phyloP scores from a whole-genome alignment of 2,329 filamentous ascomycete species.

The Penicillium nordicum region DNA sequence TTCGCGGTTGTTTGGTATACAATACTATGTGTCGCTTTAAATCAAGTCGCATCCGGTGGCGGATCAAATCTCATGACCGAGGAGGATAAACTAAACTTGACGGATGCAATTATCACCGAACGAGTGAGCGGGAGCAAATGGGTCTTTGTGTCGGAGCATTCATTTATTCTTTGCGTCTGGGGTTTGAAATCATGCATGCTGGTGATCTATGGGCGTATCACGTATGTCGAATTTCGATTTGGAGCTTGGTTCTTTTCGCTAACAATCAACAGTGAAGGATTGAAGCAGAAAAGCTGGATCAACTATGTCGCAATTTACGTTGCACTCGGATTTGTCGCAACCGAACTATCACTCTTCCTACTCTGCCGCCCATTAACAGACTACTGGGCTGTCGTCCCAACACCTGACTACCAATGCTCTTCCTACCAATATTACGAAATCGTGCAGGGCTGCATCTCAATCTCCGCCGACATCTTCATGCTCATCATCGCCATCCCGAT shows the following conservation, averaged over 20 bases:
- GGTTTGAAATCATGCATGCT: constrained; percentile 53
- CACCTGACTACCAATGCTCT: constrained; percentile 41
- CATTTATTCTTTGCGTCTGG: constrained; percentile 57
- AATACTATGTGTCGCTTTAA: constrained; percentile 53
- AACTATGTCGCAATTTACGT: constrained; percentile 44
- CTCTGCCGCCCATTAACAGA: constrained; percentile 50
- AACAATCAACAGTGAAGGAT: constrained; percentile 27
- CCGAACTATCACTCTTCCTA: constrained; percentile 51
- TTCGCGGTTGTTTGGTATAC: constrained; percentile 56
- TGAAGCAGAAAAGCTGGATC: constrained; percentile 36
- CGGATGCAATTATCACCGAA: constrained; percentile 43
- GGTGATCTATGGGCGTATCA: constrained; percentile 52
- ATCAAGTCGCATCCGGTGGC: constrained; percentile 52
- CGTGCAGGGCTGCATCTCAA: constrained; percentile 45
- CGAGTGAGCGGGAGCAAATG: constrained; percentile 57
- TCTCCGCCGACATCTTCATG: constrained; percentile 45
- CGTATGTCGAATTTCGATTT: constrained; percentile 27
- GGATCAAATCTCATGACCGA: constrained; percentile 59
- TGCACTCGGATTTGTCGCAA: constrained; percentile 45
- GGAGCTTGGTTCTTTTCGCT: background rate
- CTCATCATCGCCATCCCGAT: constrained; percentile 44
- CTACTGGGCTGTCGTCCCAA: constrained; percentile 54
- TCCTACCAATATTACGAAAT: constrained; percentile 47
- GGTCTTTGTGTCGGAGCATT: constrained; percentile 60
- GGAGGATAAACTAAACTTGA: constrained; percentile 45